Conservation (phyloP, 2,329 filamentous ascomycete species). For the Aspergillus sp. region DNA sequence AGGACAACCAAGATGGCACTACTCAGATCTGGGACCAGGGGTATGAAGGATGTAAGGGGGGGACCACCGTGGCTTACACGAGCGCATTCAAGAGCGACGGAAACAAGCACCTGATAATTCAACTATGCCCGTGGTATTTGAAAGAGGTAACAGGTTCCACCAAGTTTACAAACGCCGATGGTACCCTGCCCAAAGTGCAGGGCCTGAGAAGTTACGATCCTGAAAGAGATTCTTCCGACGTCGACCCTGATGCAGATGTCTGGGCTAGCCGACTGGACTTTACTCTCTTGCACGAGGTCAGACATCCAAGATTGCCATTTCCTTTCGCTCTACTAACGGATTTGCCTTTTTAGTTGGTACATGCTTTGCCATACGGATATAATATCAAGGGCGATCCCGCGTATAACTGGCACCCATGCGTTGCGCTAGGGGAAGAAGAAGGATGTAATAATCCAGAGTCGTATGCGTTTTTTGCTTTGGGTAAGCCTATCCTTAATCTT, state of each 20-base stretch:
- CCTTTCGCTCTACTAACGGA: background rate
- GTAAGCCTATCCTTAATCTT: background rate
- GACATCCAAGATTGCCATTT: background rate
- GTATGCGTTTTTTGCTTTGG: background rate
- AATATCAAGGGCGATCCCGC: background rate
- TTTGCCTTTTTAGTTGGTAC: background rate
- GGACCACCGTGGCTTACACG: background rate
- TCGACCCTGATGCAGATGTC: background rate
- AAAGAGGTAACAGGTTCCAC: too few species aligned
- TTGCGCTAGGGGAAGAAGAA: background rate
- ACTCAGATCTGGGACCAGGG: background rate
- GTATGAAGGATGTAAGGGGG: background rate
- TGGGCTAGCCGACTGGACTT: background rate
- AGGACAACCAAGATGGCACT: background rate
- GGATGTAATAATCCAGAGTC: background rate
- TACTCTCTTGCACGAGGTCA: background rate
- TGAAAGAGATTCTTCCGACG: background rate
- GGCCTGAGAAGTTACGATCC: background rate
- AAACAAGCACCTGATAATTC: background rate
- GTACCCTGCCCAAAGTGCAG: too few species aligned
- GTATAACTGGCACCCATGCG: background rate
- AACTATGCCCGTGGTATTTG: background rate
- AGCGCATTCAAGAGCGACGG: background rate
- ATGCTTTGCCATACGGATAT: background rate
- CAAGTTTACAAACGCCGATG: too few species aligned